Evolutionary conservation across 2,329 filamentous ascomycete species (phyloP).

Genomic region (Thyridium curvatum): DNA sequence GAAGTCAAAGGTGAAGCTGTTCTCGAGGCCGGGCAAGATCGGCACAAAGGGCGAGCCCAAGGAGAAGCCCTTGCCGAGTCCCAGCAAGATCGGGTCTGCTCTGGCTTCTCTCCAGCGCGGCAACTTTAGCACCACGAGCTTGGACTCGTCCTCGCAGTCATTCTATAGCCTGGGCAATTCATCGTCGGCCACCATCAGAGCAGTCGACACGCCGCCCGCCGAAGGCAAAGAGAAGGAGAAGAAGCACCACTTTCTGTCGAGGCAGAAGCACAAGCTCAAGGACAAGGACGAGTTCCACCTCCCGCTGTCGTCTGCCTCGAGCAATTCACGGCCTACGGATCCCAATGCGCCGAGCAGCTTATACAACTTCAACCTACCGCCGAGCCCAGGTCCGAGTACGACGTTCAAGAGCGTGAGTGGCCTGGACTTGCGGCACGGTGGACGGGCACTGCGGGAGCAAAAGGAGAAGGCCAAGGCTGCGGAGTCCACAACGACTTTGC

Average conservation of each 20-base stretch:
- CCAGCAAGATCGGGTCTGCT: slow-evolving; percentile 63
- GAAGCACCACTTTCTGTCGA: slow-evolving; percentile 72
- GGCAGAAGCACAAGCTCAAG: slow-evolving; percentile 71
- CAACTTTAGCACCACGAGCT: slow-evolving; percentile 66
- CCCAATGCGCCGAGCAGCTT: slow-evolving; percentile 68
- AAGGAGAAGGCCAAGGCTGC: slow-evolving; percentile 58
- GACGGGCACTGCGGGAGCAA: slow-evolving; percentile 72
- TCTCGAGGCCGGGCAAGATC: slow-evolving; percentile 72
- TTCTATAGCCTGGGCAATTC: slow-evolving; percentile 72
- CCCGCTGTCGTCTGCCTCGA: slow-evolving; percentile 68
- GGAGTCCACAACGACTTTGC: slow-evolving; percentile 35
- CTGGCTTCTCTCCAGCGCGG: slow-evolving; percentile 58
- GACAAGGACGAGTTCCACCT: slow-evolving; percentile 68
- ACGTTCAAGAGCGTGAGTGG: slow-evolving; percentile 81
- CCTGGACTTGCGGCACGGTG: slow-evolving; percentile 71
- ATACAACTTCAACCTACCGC: slow-evolving; percentile 71
- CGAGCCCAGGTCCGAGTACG: slow-evolving; percentile 60
- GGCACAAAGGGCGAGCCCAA: slow-evolving; percentile 62
- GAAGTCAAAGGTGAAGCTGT: slow-evolving; percentile 76
- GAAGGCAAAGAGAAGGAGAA: slow-evolving; percentile 60
- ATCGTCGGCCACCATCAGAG: slow-evolving; percentile 70
- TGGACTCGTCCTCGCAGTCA: slow-evolving; percentile 57
- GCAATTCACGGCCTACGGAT: slow-evolving; percentile 70
- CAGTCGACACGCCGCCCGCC: slow-evolving; percentile 41
- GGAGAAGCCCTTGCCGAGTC: slow-evolving; percentile 64